Percentiles rank a stretch among this genome's conserved stretches.
Conservation (phyloP, 352 stramenopile genomes). For the Phytophthora aleatoria region DNA sequence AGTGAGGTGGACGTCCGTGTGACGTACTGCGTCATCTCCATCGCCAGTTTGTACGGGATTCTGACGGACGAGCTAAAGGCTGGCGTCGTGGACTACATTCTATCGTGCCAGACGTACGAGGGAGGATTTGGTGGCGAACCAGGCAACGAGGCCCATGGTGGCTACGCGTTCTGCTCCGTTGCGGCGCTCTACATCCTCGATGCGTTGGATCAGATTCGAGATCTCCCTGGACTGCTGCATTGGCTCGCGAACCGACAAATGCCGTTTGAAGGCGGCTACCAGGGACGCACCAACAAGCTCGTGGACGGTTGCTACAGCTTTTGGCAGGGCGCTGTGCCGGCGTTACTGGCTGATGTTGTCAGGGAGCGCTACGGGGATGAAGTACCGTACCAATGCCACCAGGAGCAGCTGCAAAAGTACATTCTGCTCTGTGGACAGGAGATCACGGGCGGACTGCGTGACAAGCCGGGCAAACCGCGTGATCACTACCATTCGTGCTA, state of each 20-base stretch:
- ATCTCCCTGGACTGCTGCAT: slow-evolving; percentile 62
- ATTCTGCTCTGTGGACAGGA: slow-evolving; percentile 96
- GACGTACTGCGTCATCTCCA: slow-evolving; percentile 97
- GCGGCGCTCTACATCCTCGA: slow-evolving; percentile 94
- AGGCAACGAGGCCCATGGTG: slow-evolving; percentile 97
- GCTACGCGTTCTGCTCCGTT: slow-evolving; percentile 98
- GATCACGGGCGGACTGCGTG: slow-evolving; percentile 91
- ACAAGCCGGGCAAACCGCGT: slow-evolving; percentile 95
- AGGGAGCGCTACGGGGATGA: slow-evolving; percentile 38
- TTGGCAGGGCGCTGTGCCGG: slow-evolving; percentile 95
- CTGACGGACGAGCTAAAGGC: slow-evolving; percentile 86
- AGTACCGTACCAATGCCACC: slow-evolving; percentile 71
- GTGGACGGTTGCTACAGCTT: slow-evolving; percentile 99
- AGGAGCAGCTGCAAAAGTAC: slow-evolving; percentile 88
- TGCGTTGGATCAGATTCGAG: slow-evolving; percentile 51
- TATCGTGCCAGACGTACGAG: slow-evolving; percentile 97
- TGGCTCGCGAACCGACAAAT: slow-evolving; percentile 96
- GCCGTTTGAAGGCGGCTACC: slow-evolving; percentile 90
- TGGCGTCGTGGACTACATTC: slow-evolving; percentile 81
- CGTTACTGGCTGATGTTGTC: slow-evolving; percentile 70
- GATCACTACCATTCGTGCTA: slow-evolving; percentile 99
- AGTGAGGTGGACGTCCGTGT: slow-evolving; percentile 96
- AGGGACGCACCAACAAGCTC: slow-evolving; percentile 98
- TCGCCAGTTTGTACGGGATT: slow-evolving; percentile 93
- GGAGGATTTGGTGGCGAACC: slow-evolving; percentile 94